Base-by-base conservation (phyloP, 129 eudicot species). In the Solidago caesia region DNA sequence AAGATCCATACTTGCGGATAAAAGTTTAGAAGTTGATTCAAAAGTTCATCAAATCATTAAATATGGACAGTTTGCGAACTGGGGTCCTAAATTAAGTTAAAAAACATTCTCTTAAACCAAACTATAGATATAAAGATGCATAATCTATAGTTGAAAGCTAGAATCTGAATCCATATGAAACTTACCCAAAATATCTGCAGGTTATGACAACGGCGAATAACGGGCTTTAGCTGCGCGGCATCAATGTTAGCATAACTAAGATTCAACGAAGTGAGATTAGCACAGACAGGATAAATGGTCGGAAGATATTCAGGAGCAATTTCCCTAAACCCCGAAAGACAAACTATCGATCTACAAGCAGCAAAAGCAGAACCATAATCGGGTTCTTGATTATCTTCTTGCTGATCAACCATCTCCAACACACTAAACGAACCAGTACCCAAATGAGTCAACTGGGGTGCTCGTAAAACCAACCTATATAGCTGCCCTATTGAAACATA, bases 311-410 rank as follows among this genome's bases (percentile, higher is more conserved):
- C 88, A 8, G 90, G 84, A 3, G 79, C 10, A 39, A 85, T 76
- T 7, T 89, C 96, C 67, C 90, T 65, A 46, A 89, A 89, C 15
- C 96, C 96, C 2, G 96, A 89, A 16, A 89, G 86, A 76, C 96
- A 85, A 73, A 81, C 73, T 44, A 89, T 46, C 9, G 87, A 89
- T 74, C 70, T 87, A 74, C 90, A 89, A n/a, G 96, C 96, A 67
- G 83, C 84, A 81, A 89, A 89, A 29, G 88, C 88, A 51, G 92
- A 78, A 47, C 12, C 61, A 47, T 85, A 85, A 78, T 89, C 92
- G 0, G 86, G 90, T 47, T 85, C 92, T 48, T 67, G 86, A 56
- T 86, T 85, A 70, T 70, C 84, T 25, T 57, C 80, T 59, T 64
- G 82, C 33, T 62, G 87, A 44, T 51, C 70, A 45, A 14, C 62